phyloP scores from a whole-genome alignment of 2,329 filamentous ascomycete genomes.

The Daldinia eschscholtzii region DNA sequence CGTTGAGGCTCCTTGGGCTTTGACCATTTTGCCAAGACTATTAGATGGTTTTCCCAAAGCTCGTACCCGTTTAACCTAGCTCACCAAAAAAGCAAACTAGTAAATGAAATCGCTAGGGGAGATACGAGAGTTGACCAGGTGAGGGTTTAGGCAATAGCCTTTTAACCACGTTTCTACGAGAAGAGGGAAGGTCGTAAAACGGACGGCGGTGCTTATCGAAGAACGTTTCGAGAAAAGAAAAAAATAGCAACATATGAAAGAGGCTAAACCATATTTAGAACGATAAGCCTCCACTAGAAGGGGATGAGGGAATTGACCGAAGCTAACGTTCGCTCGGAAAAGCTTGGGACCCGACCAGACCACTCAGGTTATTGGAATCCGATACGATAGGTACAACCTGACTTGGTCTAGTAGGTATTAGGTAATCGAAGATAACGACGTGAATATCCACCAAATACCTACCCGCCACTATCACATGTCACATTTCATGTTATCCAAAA shows the following conservation, averaged over 20 bases:
- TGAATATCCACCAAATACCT: not conserved
- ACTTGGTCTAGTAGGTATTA: too few species aligned
- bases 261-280: slow-evolving; percentile 20
- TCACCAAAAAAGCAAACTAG: not conserved
- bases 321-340: not conserved
- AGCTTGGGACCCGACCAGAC: not conserved
- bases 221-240: slow-evolving; percentile 23
- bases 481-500: not conserved
- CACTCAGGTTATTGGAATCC: not conserved
- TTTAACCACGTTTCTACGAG: not conserved
- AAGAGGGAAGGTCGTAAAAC: slow-evolving; percentile 16
- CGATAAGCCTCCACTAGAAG: not conserved
- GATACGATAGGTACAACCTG: too few species aligned
- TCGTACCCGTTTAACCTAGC: slow-evolving; percentile 4
- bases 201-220: slow-evolving; percentile 16
- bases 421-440: not conserved
- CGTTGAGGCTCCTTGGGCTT: slow-evolving; percentile 5
- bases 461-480: not conserved
- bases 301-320: not conserved
- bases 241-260: slow-evolving; percentile 31
- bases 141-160: slow-evolving; percentile 16
- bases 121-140: slow-evolving; percentile 9
- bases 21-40: slow-evolving; percentile 23
- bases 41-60: not conserved
- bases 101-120: slow-evolving; percentile 6